These are phyloP conservation scores for Helianthus tuberosus DNA, from an alignment of 129 eudicot species.

Conservation along the genomic window DNA sequence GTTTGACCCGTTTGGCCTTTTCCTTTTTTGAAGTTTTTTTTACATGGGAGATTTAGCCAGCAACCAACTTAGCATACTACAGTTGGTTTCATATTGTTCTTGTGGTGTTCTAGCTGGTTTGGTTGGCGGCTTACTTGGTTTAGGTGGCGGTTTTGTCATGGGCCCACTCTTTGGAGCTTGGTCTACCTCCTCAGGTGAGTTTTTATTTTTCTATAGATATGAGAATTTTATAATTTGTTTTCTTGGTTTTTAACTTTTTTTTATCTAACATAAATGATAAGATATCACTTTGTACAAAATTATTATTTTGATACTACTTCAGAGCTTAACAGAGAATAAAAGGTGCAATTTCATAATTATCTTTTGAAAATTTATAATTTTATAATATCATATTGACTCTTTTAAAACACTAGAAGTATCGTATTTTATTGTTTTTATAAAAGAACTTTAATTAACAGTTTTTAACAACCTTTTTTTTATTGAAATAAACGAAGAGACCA, in stretches of 20 bases:
- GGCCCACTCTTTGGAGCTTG: conserved; percentile 92
- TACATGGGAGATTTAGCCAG: conserved; percentile 52
- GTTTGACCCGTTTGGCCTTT: no score
- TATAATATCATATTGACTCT: background rate
- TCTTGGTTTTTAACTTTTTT: background rate
- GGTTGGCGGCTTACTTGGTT: conserved; percentile 92
- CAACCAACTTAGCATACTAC: conserved; percentile 46
- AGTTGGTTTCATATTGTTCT: conserved; percentile 56
- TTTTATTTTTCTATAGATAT: background rate
- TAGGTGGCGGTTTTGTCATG: conserved; percentile 96
- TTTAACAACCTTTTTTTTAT: no score
- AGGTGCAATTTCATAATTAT: background rate
- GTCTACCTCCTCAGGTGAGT: conserved; percentile 91
- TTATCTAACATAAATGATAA: background rate
- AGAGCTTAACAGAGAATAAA: background rate
- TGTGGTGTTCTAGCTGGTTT: conserved; percentile 80
- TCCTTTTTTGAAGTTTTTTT: no score
- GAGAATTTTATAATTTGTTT: background rate
- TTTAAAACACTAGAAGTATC: background rate
- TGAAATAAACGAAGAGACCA: background rate
- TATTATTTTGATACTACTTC: background rate
- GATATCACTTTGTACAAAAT: background rate
- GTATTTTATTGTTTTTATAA: no score
- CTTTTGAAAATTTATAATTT: background rate
- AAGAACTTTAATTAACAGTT: no score